These are phyloP conservation scores for Parsonsia alboflavescens DNA, from an alignment of 257 asterid genomes.

Conservation along the genomic window DNA sequence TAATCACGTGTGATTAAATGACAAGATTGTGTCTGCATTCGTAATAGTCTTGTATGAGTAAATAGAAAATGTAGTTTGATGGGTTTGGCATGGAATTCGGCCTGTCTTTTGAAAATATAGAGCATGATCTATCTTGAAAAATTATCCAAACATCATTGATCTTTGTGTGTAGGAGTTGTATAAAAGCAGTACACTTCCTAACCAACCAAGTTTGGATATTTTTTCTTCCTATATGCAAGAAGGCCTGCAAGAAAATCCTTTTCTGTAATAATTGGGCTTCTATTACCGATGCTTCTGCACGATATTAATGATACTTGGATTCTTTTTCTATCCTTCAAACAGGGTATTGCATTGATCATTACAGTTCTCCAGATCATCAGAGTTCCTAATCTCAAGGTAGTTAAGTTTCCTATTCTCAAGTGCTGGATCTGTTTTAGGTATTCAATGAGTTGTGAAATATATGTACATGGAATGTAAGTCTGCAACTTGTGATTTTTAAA, in stretches of 20 bases:
- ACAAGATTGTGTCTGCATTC: background rate
- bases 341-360: slow-evolving; percentile 94
- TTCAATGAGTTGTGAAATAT: background rate
- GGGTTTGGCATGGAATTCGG: background rate
- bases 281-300: background rate
- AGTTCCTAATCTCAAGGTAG: slow-evolving; percentile 93
- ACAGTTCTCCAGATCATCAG: slow-evolving; percentile 89
- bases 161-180: background rate
- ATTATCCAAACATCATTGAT: background rate
- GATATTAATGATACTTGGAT: slow-evolving; percentile 8
- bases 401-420: background rate
- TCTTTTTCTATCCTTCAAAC: slow-evolving; percentile 16
- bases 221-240: background rate
- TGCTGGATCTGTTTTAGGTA: background rate
- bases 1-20: background rate
- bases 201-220: background rate
- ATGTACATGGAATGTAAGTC: background rate
- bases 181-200: background rate
- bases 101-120: background rate
- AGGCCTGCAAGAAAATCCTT: background rate
- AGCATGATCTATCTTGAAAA: background rate
- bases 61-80: background rate
- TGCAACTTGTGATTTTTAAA: background rate
- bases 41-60: background rate
- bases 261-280: background rate